Conservation (phyloP, 305 asterid species). For the Fraxinus xanthoxyloides region DNA sequence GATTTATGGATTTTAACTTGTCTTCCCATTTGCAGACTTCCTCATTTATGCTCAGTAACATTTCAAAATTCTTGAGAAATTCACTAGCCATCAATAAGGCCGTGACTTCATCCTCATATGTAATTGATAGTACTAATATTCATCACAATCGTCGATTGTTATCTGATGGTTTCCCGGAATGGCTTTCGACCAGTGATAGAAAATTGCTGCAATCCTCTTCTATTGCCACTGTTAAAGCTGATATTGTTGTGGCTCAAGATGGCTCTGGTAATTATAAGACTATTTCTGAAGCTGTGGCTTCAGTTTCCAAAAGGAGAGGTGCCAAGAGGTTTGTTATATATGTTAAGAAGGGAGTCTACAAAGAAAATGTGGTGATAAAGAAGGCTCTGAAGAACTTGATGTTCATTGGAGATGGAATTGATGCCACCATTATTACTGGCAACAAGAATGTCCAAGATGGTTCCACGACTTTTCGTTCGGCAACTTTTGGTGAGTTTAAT, state of each 20-base stretch:
- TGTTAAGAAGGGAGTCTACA: conserved; percentile 54
- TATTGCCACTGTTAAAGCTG: conserved; percentile 13
- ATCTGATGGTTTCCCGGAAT: conserved; percentile 33
- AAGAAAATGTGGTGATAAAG: conserved; percentile 49
- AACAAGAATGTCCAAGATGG: conserved; percentile 44
- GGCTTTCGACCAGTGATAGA: conserved; percentile 42
- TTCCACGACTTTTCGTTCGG: conserved; percentile 60
- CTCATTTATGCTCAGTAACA: conserved; percentile 9
- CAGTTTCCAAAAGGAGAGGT: conserved; percentile 27
- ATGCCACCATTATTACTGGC: conserved; percentile 49
- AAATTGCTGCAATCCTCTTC: conserved; percentile 35
- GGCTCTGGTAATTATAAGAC: conserved; percentile 55
- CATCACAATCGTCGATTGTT: conserved; percentile 22
- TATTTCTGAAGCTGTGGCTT: conserved; percentile 43
- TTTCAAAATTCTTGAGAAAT: conserved; percentile 42
- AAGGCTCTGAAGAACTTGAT: conserved; percentile 49
- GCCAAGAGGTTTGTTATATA: conserved; percentile 43
- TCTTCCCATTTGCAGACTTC: conserved; percentile 25
- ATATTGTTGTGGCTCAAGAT: conserved; percentile 58
- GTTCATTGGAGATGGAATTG: conserved; percentile 69
- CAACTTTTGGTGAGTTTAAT: conserved; percentile 55
- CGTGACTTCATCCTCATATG: neutral
- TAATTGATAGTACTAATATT: neutral
- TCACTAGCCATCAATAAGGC: conserved; percentile 55
- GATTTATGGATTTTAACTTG: conserved; percentile 51